These are phyloP conservation scores for Sporothrix mexicana DNA, from an alignment of 2,329 filamentous ascomycete species.

Conservation along the genomic window DNA sequence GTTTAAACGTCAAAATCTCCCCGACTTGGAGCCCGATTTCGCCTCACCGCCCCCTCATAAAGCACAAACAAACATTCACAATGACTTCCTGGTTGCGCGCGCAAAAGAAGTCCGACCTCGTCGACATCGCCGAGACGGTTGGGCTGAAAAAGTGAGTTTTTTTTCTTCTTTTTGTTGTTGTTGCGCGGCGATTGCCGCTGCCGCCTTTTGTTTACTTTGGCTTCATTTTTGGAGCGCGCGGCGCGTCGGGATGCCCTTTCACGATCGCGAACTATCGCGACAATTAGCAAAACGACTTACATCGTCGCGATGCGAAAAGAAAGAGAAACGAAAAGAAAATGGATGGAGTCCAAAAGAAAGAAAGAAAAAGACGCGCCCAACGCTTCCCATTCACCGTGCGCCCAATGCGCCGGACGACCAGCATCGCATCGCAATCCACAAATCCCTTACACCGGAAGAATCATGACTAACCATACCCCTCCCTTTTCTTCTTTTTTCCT, in stretches of 20 bases:
- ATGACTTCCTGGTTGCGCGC: constrained; percentile 70
- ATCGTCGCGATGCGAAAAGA: constrained; percentile 20
- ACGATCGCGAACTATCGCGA: background rate
- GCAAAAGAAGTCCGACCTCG: constrained; percentile 82
- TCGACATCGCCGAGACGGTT: constrained; percentile 73
- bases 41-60: constrained; percentile 1
- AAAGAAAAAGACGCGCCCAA: background rate
- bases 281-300: background rate
- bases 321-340: background rate
- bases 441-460: background rate
- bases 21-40: background rate
- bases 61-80: constrained; percentile 21
- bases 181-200: constrained; percentile 16
- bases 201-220: constrained; percentile 21
- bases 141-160: constrained; percentile 70
- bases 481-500: constrained; percentile 1
- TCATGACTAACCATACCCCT: constrained; percentile 10
- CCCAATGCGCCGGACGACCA: background rate
- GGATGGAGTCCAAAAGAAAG: background rate
- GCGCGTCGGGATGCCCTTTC: background rate
- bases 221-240: background rate
- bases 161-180: background rate
- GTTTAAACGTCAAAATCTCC: background rate
- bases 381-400: constrained; percentile 16
- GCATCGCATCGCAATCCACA: background rate